These are phyloP conservation scores for Tricholoma flavovirens DNA, from an alignment of 768 basidiomycete species.

Conservation along the genomic window DNA sequence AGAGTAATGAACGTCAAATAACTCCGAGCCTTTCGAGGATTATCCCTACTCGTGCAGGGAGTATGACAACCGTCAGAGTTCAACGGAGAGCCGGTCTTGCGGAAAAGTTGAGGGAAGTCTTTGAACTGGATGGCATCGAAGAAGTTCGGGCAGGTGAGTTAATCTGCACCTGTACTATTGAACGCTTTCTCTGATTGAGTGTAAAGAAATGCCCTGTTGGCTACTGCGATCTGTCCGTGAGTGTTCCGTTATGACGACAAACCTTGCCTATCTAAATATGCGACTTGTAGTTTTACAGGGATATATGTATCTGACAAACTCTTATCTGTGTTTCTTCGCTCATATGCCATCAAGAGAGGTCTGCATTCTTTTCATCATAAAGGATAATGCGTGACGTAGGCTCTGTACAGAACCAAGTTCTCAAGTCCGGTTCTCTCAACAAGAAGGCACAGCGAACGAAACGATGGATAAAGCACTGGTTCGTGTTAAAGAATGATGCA, in stretches of 20 bases:
- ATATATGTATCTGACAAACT: conserved; percentile 94
- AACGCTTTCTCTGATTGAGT: conserved; percentile 5
- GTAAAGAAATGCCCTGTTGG: conserved; percentile 89
- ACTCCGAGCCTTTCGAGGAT: conserved; percentile 10
- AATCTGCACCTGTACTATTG: background rate
- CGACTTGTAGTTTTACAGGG: conserved; percentile 76
- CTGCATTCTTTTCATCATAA: conserved; percentile 10
- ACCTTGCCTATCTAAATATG: conserved; percentile 1
- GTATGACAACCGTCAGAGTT: conserved; percentile 68
- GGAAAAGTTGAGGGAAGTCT: conserved; percentile 85
- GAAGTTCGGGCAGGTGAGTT: conserved; percentile 79
- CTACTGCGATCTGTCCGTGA: conserved; percentile 81
- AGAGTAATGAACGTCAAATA: background rate
- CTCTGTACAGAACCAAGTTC: conserved; percentile 67
- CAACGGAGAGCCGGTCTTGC: conserved; percentile 70
- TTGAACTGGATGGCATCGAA: conserved; percentile 71
- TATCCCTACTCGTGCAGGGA: conserved; percentile 42
- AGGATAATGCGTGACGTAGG: background rate
- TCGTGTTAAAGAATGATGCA: conserved; percentile 91
- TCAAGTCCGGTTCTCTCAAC: conserved; percentile 86
- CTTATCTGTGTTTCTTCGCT: conserved; percentile 94
- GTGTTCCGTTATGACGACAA: conserved; percentile 26
- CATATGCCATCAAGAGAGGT: conserved; percentile 91
- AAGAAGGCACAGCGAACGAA: conserved; percentile 89
- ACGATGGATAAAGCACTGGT: conserved; percentile 94